Conservation (phyloP, 176 grass and related monocot genomes). For the Puccinellia tenuiflora region DNA sequence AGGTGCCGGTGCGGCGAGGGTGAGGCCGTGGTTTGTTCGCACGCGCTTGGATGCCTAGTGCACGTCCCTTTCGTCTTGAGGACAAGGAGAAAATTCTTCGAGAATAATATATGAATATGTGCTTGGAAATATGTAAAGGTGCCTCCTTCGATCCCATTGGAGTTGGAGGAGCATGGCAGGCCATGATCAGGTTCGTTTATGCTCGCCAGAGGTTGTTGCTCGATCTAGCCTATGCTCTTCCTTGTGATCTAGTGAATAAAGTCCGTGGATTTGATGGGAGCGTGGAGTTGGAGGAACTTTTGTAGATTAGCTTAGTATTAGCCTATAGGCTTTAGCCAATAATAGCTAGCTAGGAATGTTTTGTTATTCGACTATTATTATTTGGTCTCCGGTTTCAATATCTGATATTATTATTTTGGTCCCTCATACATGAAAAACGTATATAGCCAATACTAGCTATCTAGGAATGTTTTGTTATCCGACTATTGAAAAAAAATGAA, state of each 20-base stretch:
- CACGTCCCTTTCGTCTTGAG: not conserved
- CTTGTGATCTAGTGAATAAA: too few relatives aligned
- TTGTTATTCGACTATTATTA: not conserved
- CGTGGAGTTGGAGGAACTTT: too few relatives aligned
- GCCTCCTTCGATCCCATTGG: not conserved
- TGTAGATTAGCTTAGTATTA: too few relatives aligned
- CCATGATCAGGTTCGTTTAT: not conserved
- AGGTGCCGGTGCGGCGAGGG: constrained; percentile 3
- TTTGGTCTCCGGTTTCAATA: not conserved
- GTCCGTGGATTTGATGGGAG: too few relatives aligned
- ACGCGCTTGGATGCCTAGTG: not conserved
- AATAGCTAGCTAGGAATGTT: not conserved
- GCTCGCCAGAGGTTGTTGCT: not conserved
- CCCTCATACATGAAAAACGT: not conserved
- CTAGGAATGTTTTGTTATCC: not conserved
- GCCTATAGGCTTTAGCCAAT: not conserved
- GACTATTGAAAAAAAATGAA: not conserved
- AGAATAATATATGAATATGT: not conserved
- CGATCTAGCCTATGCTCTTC: not conserved
- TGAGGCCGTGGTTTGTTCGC: not conserved
- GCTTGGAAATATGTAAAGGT: not conserved
- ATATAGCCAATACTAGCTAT: not conserved
- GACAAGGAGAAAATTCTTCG: not conserved
- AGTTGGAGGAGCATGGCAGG: not conserved
- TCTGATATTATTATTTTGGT: not conserved